Percentiles rank a stretch among this genome's conserved stretches.
phyloP scores from a whole-genome alignment of 768 basidiomycete species.

The Tulasnella sp. region DNA sequence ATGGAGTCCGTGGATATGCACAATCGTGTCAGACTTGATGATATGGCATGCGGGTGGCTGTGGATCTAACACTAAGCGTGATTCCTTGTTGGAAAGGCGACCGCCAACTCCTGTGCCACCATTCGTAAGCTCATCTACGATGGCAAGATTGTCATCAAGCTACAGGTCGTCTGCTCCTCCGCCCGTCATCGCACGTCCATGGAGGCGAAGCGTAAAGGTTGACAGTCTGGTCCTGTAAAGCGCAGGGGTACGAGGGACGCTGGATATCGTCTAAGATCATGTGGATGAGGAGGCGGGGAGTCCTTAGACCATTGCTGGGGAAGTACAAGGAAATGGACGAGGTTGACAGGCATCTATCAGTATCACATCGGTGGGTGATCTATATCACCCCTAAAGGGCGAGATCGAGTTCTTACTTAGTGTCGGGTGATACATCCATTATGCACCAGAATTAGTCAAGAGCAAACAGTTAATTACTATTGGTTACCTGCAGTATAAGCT shows the following conservation, averaged over 20 bases:
- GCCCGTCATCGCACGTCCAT: constrained; percentile 86
- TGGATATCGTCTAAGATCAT: constrained; percentile 95
- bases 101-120: constrained; percentile 97
- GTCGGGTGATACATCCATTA: too few relatives aligned
- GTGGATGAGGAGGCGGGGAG: constrained; percentile 98
- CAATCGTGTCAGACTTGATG: too few relatives aligned
- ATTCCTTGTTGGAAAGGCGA: too few relatives aligned
- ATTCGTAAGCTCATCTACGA: constrained; percentile 99
- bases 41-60: too few relatives aligned
- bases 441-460: too few relatives aligned
- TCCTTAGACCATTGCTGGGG: constrained; percentile 84
- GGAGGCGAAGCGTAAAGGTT: constrained; percentile 95
- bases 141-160: constrained; percentile 83
- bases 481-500: too few relatives aligned
- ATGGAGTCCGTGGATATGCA: too few relatives aligned
- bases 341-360: constrained; percentile 96
- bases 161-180: constrained; percentile 90
- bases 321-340: constrained; percentile 99
- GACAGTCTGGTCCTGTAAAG: constrained; percentile 98
- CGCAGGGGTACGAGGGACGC: constrained; percentile 98
- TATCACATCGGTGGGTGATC: too few relatives aligned
- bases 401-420: too few relatives aligned
- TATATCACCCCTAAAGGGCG: too few relatives aligned
- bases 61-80: too few relatives aligned
- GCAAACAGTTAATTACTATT: too few relatives aligned